These are phyloP conservation scores for Lasiosphaeria hispida DNA, from an alignment of 495 filamentous ascomycete species.

Conservation along the genomic window DNA sequence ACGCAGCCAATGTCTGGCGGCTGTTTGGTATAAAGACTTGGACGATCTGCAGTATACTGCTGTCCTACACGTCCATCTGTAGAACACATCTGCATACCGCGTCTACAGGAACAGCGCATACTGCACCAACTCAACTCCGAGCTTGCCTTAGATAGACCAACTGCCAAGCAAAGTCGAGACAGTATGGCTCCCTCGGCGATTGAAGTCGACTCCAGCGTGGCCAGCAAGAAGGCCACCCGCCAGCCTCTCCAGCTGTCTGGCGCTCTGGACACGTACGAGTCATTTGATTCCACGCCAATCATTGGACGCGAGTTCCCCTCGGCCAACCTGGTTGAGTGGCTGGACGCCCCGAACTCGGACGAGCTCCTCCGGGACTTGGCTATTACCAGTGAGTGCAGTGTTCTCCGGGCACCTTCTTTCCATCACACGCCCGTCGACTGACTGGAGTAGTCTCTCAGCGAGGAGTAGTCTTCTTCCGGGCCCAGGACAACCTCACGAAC, in stretches of 20 bases:
- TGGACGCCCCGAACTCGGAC: conserved; percentile 62
- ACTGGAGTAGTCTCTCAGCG: conserved; percentile 63
- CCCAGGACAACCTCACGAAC: conserved; percentile 55
- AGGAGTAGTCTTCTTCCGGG: conserved; percentile 77
- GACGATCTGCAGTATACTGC: too few species aligned
- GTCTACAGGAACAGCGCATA: not conserved
- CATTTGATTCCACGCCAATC: conserved; percentile 64
- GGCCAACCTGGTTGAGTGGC: conserved; percentile 60
- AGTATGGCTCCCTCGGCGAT: conserved; percentile 36
- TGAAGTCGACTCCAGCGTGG: conserved; percentile 16
- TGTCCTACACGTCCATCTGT: too few species aligned
- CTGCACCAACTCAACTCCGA: not conserved
- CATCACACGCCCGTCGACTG: not conserved
- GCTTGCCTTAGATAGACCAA: not conserved
- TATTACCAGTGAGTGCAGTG: conserved; percentile 55
- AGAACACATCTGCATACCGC: too few species aligned
- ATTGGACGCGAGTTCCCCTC: conserved; percentile 67
- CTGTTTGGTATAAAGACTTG: too few species aligned
- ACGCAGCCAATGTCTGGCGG: too few species aligned
- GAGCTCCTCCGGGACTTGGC: conserved; percentile 66
- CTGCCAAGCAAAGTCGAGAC: not conserved
- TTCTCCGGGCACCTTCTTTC: not conserved
- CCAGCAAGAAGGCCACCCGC: conserved; percentile 14
- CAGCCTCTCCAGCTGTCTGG: conserved; percentile 52
- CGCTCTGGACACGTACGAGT: conserved; percentile 55